Conservation (phyloP, 176 grass and related monocot genomes). For the bread wheat (Triticum aestivum) region DNA sequence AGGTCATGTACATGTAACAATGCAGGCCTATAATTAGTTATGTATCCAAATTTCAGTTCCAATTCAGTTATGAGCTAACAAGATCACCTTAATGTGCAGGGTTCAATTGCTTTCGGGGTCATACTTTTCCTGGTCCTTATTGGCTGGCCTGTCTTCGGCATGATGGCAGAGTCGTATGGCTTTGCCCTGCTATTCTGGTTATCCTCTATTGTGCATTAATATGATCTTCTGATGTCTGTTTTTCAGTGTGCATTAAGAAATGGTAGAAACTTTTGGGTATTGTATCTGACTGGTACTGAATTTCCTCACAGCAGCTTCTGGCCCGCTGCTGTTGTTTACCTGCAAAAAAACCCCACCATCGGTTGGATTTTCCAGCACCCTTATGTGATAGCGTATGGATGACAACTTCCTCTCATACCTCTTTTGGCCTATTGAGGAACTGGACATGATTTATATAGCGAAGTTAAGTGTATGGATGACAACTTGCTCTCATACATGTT, state of each 20-base stretch:
- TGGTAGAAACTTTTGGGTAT: not conserved
- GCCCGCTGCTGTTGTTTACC: slow-evolving; percentile 68
- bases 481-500: no score
- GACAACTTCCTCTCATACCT: no score
- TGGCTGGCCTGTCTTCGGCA: slow-evolving; percentile 70
- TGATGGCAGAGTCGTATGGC: slow-evolving; percentile 69
- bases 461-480: no score
- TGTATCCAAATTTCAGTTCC: not conserved
- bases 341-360: slow-evolving; percentile 52
- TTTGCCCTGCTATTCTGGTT: slow-evolving; percentile 84
- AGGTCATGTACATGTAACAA: slow-evolving; percentile 19
- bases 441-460: no score
- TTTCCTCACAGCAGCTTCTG: slow-evolving; percentile 65
- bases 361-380: slow-evolving; percentile 82
- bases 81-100: slow-evolving; percentile 33
- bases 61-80: not conserved
- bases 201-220: not conserved
- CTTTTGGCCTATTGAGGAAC: no score
- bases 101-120: slow-evolving; percentile 66
- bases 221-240: not conserved
- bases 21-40: not conserved
- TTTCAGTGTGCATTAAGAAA: not conserved
- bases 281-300: slow-evolving; percentile 20
- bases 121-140: slow-evolving; percentile 67
- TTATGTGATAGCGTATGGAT: slow-evolving; percentile 33